Conservation (phyloP, 2,329 filamentous ascomycete genomes). For the Diaporthe caulivora region DNA sequence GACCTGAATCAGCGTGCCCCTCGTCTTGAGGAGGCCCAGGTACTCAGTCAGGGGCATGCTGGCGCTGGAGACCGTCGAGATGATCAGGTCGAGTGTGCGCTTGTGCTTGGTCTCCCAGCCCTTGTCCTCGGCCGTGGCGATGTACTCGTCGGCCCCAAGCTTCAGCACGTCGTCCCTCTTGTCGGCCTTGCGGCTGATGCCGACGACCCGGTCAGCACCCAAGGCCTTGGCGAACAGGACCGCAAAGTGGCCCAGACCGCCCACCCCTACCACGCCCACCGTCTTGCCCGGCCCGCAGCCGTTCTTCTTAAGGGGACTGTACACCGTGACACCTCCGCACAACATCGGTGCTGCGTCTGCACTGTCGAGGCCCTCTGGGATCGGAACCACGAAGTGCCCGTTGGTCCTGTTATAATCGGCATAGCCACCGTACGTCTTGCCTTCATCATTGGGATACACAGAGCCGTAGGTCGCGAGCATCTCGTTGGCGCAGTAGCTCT, state of each 20-base stretch:
- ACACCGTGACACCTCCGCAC: constrained; percentile 77
- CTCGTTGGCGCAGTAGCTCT: constrained; percentile 53
- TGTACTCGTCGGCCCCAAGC: constrained; percentile 66
- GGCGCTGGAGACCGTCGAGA: constrained; percentile 64
- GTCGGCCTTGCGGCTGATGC: constrained; percentile 63
- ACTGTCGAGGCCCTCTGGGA: constrained; percentile 55
- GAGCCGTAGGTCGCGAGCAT: constrained; percentile 65
- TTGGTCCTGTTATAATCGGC: constrained; percentile 50
- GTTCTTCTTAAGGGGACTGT: constrained; percentile 70
- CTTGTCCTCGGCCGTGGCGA: constrained; percentile 57
- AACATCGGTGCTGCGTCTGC: constrained; percentile 70
- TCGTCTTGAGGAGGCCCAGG: constrained; percentile 68
- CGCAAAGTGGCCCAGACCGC: constrained; percentile 77
- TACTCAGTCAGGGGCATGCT: constrained; percentile 73
- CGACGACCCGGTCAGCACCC: constrained; percentile 69
- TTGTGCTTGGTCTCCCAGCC: constrained; percentile 66
- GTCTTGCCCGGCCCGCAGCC: constrained; percentile 75
- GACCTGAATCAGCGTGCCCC: constrained; percentile 75
- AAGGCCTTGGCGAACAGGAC: constrained; percentile 76
- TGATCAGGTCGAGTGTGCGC: constrained; percentile 66
- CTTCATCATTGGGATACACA: constrained; percentile 61
- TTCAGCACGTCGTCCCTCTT: constrained; percentile 67
- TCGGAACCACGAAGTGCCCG: constrained; percentile 59
- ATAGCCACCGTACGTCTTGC: constrained; percentile 70
- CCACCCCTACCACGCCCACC: constrained; percentile 76